Evolutionary conservation across 225 moss, liverwort and hornwort genomes (phyloP), one percentile per base, ranked within the genome.

Genomic region (Asterella californica): DNA sequence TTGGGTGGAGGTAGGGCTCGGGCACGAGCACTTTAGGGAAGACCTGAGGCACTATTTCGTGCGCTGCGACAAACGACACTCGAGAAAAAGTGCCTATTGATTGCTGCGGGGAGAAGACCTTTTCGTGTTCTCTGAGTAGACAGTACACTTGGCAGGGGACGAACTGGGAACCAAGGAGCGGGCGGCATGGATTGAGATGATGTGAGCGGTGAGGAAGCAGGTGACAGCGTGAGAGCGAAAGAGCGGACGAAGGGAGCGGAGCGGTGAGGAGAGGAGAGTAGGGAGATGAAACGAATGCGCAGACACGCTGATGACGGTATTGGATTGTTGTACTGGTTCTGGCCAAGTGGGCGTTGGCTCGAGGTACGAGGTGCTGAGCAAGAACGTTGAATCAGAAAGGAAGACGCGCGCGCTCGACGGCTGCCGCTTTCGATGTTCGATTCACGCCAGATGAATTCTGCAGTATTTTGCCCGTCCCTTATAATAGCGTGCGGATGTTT

Each of bases 101-200:
- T 45, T 38, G 42, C 42, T 70, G 33, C 3, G 42, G 11, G 5
- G 6, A 70, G 65, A 33, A 32, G 65, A 65, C 65, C 12, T 65
- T 65, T 65, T 65, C 29, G 65, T 12, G 30, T 32, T 14, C 30
- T 32, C 65, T 65, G 30, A 65, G 30, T 65, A 32, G 32, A 65
- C 32, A 65, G 65, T 24, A 70, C 69, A 70, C 69, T 70, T 70
- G 69, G 69, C 69, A 70, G 69, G 69, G 69, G 24, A 22, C 69
- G 69, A 70, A 70, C 69, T 70, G 37, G 6, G 42, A 38, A 22
- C 38, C 69, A 22, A 19, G 22, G 38, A 70, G 38, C 1, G 33
- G 0, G 19, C 38, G 69, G 37, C 37, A 22, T 22, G 69, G 17
- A 68, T 18, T 38, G 21, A 42, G 22, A 37, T 24, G 42, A 70